These are phyloP conservation scores for Kalanchoe fedtschenkoi DNA, from an alignment of 164 flowering plant genomes.

Conservation along the genomic window DNA sequence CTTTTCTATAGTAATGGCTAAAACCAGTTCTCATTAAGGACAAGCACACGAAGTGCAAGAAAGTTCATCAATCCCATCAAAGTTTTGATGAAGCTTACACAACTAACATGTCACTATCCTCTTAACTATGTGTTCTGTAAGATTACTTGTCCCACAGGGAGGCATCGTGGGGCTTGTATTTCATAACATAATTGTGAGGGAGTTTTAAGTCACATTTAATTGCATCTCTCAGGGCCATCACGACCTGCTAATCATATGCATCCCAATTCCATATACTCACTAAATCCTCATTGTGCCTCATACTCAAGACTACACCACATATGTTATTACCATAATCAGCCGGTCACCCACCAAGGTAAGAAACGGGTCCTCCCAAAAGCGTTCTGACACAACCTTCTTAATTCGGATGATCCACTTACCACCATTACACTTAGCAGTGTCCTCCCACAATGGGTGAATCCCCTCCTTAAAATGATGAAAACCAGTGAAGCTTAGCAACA, in stretches of 20 bases:
- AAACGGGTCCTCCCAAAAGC: conserved; percentile 99
- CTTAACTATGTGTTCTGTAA: conserved; percentile 88
- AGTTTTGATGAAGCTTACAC: neutral
- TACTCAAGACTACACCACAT: conserved; percentile 90
- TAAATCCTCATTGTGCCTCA: conserved; percentile 89
- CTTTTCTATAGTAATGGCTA: no score
- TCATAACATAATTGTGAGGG: conserved; percentile 86
- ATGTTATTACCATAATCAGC: conserved; percentile 74
- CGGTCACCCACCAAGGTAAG: conserved; percentile 91
- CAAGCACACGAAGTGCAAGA: no score
- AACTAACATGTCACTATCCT: conserved; percentile 29
- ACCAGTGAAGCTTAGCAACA: conserved; percentile 78
- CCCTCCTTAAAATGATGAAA: conserved; percentile 92
- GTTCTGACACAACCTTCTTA: conserved; percentile 78
- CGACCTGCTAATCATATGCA: conserved; percentile 95
- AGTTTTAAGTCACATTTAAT: conserved; percentile 85
- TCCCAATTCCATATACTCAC: conserved; percentile 91
- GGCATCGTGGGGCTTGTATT: conserved; percentile 92
- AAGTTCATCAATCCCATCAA: no score
- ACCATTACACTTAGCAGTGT: conserved; percentile 78
- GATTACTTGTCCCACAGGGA: conserved; percentile 91
- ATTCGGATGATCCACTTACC: conserved; percentile 95
- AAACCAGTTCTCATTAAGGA: no score
- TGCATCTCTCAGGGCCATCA: conserved; percentile 79
- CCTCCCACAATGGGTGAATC: conserved; percentile 92